These are phyloP conservation scores for Heterobasidion irregulare DNA, from an alignment of 1,284 basidiomycete genomes.

Conservation along the genomic window DNA sequence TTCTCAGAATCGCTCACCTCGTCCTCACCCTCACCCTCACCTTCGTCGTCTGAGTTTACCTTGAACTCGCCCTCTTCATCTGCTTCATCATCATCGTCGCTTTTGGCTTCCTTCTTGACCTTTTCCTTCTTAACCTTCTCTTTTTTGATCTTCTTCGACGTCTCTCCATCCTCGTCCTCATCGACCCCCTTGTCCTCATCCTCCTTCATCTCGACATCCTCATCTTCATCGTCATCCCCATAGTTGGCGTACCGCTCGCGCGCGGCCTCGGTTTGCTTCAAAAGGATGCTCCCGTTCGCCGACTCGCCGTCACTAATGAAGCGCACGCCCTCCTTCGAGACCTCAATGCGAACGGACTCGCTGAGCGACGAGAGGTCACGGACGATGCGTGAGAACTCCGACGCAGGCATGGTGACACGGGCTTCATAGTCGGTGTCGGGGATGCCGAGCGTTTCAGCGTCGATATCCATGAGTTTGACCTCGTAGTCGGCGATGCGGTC, in stretches of 20 bases:
- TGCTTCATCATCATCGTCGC: conserved; percentile 32
- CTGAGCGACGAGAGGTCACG: conserved; percentile 90
- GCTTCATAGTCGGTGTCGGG: conserved; percentile 99
- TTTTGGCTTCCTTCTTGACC: conserved; percentile 24
- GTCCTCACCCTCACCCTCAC: conserved; percentile 54
- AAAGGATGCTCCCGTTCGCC: conserved; percentile 83
- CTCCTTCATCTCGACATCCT: conserved; percentile 22
- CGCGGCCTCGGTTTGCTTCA: conserved; percentile 61
- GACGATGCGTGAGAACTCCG: conserved; percentile 90
- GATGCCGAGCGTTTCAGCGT: conserved; percentile 91
- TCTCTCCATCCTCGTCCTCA: conserved; percentile 32
- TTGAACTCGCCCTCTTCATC: conserved; percentile 31
- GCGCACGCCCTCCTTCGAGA: conserved; percentile 93
- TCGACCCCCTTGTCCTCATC: conserved; percentile 28
- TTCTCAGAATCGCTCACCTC: conserved; percentile 38
- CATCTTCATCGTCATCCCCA: conserved; percentile 38
- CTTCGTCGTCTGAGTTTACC: conserved; percentile 38
- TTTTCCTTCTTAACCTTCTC: conserved; percentile 28
- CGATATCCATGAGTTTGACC: conserved; percentile 99
- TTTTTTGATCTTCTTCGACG: conserved; percentile 31
- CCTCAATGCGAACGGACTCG: conserved; percentile 94
- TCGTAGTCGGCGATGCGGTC: conserved; percentile 98
- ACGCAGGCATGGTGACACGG: conserved; percentile 80
- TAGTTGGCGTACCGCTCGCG: conserved; percentile 34
- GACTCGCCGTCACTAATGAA: conserved; percentile 94